phyloP scores from a whole-genome alignment of 441 rosid genomes.

The Syzygium syzygioides region DNA sequence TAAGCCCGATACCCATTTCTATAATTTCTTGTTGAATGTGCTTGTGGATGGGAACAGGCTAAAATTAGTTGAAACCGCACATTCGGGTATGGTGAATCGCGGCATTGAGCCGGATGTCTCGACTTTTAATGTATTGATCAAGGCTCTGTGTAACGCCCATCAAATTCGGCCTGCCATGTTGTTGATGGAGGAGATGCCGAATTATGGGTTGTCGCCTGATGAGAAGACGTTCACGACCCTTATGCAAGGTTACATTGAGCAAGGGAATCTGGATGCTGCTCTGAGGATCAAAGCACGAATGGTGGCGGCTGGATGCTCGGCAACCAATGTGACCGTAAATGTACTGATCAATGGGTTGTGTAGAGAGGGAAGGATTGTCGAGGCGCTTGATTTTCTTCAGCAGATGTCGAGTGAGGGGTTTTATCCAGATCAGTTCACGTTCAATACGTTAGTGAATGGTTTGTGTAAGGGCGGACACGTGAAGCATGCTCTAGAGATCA shows the following conservation, averaged over 20 bases:
- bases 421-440: slow-evolving; percentile 70
- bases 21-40: slow-evolving; percentile 66
- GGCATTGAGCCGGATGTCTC: slow-evolving; percentile 72
- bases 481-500: slow-evolving; percentile 69
- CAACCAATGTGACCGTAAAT: slow-evolving; percentile 63
- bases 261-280: slow-evolving; percentile 75
- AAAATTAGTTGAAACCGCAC: slow-evolving; percentile 64
- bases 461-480: slow-evolving; percentile 75
- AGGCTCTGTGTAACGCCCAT: slow-evolving; percentile 84
- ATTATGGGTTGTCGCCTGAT: slow-evolving; percentile 58
- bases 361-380: slow-evolving; percentile 64
- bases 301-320: slow-evolving; percentile 47
- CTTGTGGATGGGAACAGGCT: slow-evolving; percentile 73
- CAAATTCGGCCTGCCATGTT: slow-evolving; percentile 75
- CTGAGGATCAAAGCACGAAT: slow-evolving; percentile 59
- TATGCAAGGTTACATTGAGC: slow-evolving; percentile 85
- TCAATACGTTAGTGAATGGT: slow-evolving; percentile 75
- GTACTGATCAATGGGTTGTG: slow-evolving; percentile 87
- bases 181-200: slow-evolving; percentile 88
- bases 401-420: slow-evolving; percentile 63
- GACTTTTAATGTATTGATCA: slow-evolving; percentile 75
- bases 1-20: slow-evolving; percentile 54
- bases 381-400: slow-evolving; percentile 59
- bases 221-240: slow-evolving; percentile 82
- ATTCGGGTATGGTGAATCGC: slow-evolving; percentile 46